A percentile compares a stretch with the other conserved stretches of the same genome.
These are phyloP conservation scores for Globisporangium echinulatum DNA, from an alignment of 352 stramenopile genomes.

Conservation along the genomic window DNA sequence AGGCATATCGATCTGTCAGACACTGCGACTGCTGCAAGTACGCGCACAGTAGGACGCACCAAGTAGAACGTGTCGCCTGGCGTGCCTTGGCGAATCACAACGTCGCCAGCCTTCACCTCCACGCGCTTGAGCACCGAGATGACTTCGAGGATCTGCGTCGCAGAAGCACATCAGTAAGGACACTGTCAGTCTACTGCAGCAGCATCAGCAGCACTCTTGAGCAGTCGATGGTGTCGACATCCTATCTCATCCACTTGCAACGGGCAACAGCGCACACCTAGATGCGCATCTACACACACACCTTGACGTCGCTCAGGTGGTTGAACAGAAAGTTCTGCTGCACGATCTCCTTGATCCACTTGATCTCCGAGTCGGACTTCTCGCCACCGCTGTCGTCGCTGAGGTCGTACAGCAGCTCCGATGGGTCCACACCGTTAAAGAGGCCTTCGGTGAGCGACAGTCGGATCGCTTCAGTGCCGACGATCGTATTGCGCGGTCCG, in stretches of 20 bases:
- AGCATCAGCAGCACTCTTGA: neutral
- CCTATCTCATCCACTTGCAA: neutral
- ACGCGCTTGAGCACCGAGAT: constrained; percentile 83
- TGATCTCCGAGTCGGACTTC: constrained; percentile 77
- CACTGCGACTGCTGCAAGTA: neutral
- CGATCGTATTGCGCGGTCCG: constrained; percentile 68
- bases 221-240: neutral
- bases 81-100: constrained; percentile 91
- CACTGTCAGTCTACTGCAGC: neutral
- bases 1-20: neutral
- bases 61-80: constrained; percentile 93
- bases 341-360: constrained; percentile 85
- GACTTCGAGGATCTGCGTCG: constrained; percentile 64
- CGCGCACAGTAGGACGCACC: constrained; percentile 24
- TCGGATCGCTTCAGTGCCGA: constrained; percentile 78
- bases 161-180: neutral
- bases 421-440: constrained; percentile 17
- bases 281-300: constrained; percentile 24
- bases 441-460: constrained; percentile 61
- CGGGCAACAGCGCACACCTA: no score
- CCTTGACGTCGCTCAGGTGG: constrained; percentile 85
- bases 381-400: constrained; percentile 22
- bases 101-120: constrained; percentile 72
- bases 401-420: constrained; percentile 26
- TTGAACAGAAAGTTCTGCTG: constrained; percentile 92